A percentile compares a stretch with the other conserved stretches of the same genome.
Conservation (phyloP, 345 rosid genomes). For the Gynandropsis gynandra region DNA sequence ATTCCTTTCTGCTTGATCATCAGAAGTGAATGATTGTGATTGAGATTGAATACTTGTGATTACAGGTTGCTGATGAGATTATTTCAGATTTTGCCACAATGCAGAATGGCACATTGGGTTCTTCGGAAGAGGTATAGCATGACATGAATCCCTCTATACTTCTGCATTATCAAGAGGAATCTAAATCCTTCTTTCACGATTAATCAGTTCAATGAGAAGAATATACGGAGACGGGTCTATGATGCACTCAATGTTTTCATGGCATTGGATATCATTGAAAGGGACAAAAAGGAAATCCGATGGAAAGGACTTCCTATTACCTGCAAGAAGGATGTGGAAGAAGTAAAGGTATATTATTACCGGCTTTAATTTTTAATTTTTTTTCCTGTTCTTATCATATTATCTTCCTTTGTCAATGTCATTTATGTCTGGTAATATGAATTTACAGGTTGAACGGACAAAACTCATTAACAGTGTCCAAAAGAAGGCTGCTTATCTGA, state of each 20-base stretch:
- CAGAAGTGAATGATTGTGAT: not conserved
- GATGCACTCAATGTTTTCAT: slow-evolving; percentile 39
- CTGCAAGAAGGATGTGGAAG: slow-evolving; percentile 32
- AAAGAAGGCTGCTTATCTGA: slow-evolving; percentile 35
- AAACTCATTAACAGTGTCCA: slow-evolving; percentile 25
- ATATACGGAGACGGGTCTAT: slow-evolving; percentile 38
- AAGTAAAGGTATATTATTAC: slow-evolving; percentile 29
- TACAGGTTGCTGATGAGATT: slow-evolving; percentile 39
- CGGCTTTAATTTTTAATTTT: not conserved
- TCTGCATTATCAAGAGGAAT: slow-evolving; percentile 3
- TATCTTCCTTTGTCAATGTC: not conserved
- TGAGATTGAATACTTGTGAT: slow-evolving; percentile 19
- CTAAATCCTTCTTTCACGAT: not conserved
- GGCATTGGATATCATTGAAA: slow-evolving; percentile 39
- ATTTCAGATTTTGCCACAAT: slow-evolving; percentile 32
- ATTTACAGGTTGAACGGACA: slow-evolving; percentile 22
- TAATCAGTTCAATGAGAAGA: slow-evolving; percentile 39
- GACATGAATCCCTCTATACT: not conserved
- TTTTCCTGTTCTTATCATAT: slow-evolving; percentile 6
- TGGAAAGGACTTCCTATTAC: slow-evolving; percentile 42
- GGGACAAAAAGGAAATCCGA: slow-evolving; percentile 37
- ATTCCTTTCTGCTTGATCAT: not conserved
- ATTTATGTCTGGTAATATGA: slow-evolving; percentile 4
- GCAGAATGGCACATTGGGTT: slow-evolving; percentile 20
- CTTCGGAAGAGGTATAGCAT: slow-evolving; percentile 33